A percentile compares a stretch with the other conserved stretches of the same genome.
Evolutionary conservation across 352 stramenopile genomes (phyloP).

Genomic region (Blastocystis sp.): DNA sequence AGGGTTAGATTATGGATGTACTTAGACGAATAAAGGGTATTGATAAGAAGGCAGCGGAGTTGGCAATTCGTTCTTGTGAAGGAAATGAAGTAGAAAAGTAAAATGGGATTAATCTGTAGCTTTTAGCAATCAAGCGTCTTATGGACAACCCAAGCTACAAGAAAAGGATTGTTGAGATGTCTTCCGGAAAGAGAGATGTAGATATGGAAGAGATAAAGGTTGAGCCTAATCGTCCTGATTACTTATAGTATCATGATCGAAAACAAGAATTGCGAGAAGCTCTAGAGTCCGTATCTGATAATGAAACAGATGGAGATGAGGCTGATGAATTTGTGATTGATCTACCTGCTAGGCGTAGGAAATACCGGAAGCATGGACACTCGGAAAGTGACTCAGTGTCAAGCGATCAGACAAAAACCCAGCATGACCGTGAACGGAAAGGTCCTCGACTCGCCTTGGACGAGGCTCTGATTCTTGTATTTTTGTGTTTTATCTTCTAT

Average conservation of each 20-base stretch:
- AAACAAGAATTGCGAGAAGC: constrained; percentile 34
- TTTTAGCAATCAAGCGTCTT: constrained; percentile 50
- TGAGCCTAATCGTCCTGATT: neutral
- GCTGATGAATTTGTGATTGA: neutral
- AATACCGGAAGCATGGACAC: neutral
- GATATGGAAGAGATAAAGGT: constrained; percentile 45
- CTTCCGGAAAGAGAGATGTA: neutral
- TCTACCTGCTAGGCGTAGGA: neutral
- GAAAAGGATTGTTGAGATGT: neutral
- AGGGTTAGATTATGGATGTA: constrained; percentile 25
- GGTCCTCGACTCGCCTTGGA: constrained; percentile 16
- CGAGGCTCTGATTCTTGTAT: constrained; percentile 38
- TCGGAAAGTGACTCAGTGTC: neutral
- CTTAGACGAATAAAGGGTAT: constrained; percentile 11
- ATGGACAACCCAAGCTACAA: constrained; percentile 27
- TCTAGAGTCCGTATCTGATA: neutral
- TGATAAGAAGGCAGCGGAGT: constrained; percentile 13
- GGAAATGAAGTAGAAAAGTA: neutral
- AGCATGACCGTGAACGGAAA: neutral
- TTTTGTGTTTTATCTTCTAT: neutral
- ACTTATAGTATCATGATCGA: constrained; percentile 3
- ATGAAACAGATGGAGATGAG: constrained; percentile 2
- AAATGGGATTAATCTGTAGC: neutral
- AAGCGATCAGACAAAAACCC: neutral
- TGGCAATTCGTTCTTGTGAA: constrained; percentile 25